Base-by-base conservation (phyloP, 768 basidiomycete genomes). In the Serendipita sp. region DNA sequence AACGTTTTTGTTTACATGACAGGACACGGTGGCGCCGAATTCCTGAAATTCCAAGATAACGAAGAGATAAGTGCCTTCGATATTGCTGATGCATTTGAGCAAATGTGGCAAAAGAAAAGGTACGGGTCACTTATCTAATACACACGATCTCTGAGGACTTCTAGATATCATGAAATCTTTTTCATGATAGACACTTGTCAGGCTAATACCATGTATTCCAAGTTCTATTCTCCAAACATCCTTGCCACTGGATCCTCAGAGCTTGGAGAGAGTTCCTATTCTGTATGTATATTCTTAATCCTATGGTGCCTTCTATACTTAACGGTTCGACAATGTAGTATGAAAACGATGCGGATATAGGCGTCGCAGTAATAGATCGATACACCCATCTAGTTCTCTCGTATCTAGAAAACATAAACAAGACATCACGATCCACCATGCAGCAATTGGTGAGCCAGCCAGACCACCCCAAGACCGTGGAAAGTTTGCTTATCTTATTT, bases 171-270 rank as follows among this genome's bases (percentile, higher is more conserved):
- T 74, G 91, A 95, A 73, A 84, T 99, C 58, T 81, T 99, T 70
- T 96, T 95, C 78, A 97, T 98, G 89, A 86, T 94, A 66, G 95
- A 99, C 70, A 98, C 95, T 0, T 99, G 95, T 72, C 93, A 99
- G 74, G 96, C 95, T 32, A 95, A 92, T 72, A 91, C 90, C 3
- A 86, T 99, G 85, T 97, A 90, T 71, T 84, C 86, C 63, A 89
- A 92, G 71, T 83, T 95, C 69, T 94, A 94, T 74, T 93, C 92
- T 1, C 92, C 92, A 0, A 91, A 94, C 69, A 86, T 97, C 60
- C 81, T 95, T 2, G 91, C 94, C 0, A 92, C 92, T 0, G 94
- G 92, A 0, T 93, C 90, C 0, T 89, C 91, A 7, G 75, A 81
- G 62, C 76, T 94, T 32, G 87, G 81, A 45, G 88, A 98, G 74